Conservation (phyloP, 306 rosid species). For the Ochetophila trinervis region DNA sequence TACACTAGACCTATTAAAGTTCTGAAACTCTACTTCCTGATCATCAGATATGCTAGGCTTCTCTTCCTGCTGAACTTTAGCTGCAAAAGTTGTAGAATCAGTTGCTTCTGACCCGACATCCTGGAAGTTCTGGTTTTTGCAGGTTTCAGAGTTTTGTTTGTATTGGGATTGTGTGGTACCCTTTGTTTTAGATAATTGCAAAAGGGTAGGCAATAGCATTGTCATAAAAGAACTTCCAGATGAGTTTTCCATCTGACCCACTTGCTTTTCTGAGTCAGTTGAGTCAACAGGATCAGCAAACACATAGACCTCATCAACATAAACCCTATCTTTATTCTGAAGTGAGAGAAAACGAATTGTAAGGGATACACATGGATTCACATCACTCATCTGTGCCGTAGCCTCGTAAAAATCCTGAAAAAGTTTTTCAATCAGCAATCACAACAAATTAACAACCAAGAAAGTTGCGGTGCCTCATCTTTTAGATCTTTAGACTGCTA, state of each 20-base stretch:
- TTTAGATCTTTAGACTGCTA: neutral
- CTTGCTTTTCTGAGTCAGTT: constrained; percentile 46
- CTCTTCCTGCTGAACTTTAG: constrained; percentile 34
- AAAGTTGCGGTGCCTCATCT: neutral
- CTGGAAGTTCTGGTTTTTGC: constrained; percentile 30
- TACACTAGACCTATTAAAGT: constrained; percentile 29
- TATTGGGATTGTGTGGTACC: constrained; percentile 27
- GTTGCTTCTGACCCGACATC: constrained; percentile 28
- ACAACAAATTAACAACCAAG: neutral
- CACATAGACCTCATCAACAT: constrained; percentile 75
- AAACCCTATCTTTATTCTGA: constrained; percentile 58
- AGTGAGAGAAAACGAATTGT: constrained; percentile 78
- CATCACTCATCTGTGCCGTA: constrained; percentile 76
- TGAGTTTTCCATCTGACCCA: constrained; percentile 36
- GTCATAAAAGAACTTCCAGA: constrained; percentile 71
- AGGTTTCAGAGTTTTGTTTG: constrained; percentile 28
- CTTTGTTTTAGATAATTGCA: constrained; percentile 72
- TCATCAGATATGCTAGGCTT: constrained; percentile 28
- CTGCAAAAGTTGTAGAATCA: constrained; percentile 30
- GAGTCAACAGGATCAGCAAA: constrained; percentile 73
- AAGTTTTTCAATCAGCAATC: constrained; percentile 8
- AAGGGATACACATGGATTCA: constrained; percentile 70
- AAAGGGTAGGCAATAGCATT: constrained; percentile 68
- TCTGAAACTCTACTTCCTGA: constrained; percentile 37
- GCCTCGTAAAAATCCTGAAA: constrained; percentile 82